Evolutionary conservation across 2,329 filamentous ascomycete species (phyloP), one percentile per base, ranked within the genome.

Genomic region (Xylaria multiplex): DNA sequence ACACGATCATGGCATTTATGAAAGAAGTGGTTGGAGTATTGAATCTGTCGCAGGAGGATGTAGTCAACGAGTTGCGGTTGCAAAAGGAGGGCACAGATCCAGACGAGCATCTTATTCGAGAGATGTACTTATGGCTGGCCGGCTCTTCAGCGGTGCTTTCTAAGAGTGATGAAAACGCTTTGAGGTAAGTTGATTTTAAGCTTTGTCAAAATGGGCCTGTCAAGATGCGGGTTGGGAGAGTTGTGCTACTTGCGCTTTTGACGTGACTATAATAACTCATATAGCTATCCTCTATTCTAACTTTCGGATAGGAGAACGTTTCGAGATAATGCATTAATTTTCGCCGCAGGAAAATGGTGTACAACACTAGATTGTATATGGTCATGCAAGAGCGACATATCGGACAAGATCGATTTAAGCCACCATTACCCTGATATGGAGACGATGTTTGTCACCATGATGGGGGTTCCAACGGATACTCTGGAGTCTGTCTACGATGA

Each of bases 301-400:
- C 45, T n/a, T 43, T 30, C 14, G 16, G 11, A 55, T 52, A 71
- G 70, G 59, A 27, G 62, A 13, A 30, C 2, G 3, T 71, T 73
- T 62, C 30, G 63, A 30, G 53, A 54, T n/a, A 35, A 66, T 6
- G 40, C 53, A 9, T 57, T 70, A 11, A 68, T 73, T 13, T 71
- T 58, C 59, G 66, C 58, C 24, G 13, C 30, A 35, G 43, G 19
- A 3, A 43, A n/a, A 35, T 80, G 79, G 79, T 67, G 76, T 52
- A 74, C 68, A 2, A 49, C 68, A 0, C 59, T 65, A 0, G 55
- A 77, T 13, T 80, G 79, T 50, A 61, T 80, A 1, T 80, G 79
- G 79, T 78, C 77, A 1, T 74, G 72, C n/a, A 69, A 72, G 0
- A 73, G 72, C 1, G 64, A 64, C 2, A 73, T 79, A 2, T 55